Conservation (phyloP, 2,329 filamentous ascomycete species). For the Apiospora saccharicola region DNA sequence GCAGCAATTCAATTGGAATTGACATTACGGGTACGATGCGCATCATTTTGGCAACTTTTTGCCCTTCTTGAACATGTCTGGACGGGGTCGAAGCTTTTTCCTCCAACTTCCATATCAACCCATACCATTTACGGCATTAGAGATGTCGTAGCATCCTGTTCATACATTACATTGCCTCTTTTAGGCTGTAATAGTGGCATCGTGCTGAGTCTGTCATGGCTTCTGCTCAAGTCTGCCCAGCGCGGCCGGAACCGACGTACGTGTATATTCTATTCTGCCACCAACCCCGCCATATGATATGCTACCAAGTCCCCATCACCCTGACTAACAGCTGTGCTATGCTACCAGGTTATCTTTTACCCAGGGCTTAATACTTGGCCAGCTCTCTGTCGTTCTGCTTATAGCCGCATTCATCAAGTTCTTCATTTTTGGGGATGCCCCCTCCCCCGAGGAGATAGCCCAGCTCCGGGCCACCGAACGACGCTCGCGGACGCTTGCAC, state of each 20-base stretch:
- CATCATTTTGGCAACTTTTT: neutral
- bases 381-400: constrained; percentile 89
- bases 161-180: neutral
- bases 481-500: constrained; percentile 75
- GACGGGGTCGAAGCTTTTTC: neutral
- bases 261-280: constrained; percentile 31
- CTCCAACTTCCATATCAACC: constrained; percentile 18
- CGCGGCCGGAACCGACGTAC: constrained; percentile 44
- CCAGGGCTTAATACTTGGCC: constrained; percentile 90
- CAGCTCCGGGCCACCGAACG: constrained; percentile 78
- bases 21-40: neutral
- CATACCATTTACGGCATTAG: neutral
- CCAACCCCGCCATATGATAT: constrained; percentile 76
- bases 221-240: constrained; percentile 42
- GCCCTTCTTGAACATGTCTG: neutral
- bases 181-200: constrained; percentile 6
- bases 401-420: constrained; percentile 98
- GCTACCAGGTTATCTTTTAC: constrained; percentile 80
- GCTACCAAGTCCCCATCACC: constrained; percentile 94
- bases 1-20: constrained; percentile 5
- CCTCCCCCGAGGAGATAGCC: constrained; percentile 81
- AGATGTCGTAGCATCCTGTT: constrained; percentile 11
- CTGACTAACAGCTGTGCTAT: constrained; percentile 27
- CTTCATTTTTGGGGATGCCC: constrained; percentile 98
- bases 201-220: constrained; percentile 31